Evolutionary conservation across 495 filamentous ascomycete genomes (phyloP).

Genomic region (Penicillium egyptiacum): DNA sequence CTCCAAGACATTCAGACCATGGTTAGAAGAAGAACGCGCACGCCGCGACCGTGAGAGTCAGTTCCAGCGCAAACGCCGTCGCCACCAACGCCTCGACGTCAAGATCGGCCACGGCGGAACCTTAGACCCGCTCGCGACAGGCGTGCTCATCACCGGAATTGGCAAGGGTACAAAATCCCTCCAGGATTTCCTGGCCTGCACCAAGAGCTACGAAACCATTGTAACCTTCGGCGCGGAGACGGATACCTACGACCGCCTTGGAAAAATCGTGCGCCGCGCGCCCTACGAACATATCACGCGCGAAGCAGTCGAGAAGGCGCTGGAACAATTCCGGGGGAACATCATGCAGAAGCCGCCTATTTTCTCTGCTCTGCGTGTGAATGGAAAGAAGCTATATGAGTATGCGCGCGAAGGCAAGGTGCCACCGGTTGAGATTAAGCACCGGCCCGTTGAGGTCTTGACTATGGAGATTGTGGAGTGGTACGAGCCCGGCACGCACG

Average conservation of each 20-base stretch:
- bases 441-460: constrained; percentile 71
- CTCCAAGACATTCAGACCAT: constrained; percentile 73
- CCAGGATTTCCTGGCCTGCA: constrained; percentile 74
- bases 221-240: constrained; percentile 90
- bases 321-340: constrained; percentile 76
- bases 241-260: constrained; percentile 84
- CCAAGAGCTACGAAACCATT: constrained; percentile 87
- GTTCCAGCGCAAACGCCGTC: constrained; percentile 56
- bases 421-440: constrained; percentile 78
- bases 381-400: constrained; percentile 92
- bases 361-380: constrained; percentile 84
- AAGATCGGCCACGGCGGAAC: constrained; percentile 98
- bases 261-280: constrained; percentile 73
- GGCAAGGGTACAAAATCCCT: constrained; percentile 86
- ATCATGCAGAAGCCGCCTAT: constrained; percentile 91
- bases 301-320: constrained; percentile 71
- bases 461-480: constrained; percentile 81
- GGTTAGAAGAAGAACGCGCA: constrained; percentile 60
- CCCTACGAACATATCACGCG: constrained; percentile 76
- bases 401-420: constrained; percentile 88
- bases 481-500: constrained; percentile 79
- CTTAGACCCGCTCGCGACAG: constrained; percentile 89
- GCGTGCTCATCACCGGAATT: constrained; percentile 84
- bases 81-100: constrained; percentile 60
- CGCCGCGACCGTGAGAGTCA: constrained; percentile 52